Evolutionary conservation across 352 stramenopile species (phyloP).

Genomic region (Aphanomyces invadans): DNA sequence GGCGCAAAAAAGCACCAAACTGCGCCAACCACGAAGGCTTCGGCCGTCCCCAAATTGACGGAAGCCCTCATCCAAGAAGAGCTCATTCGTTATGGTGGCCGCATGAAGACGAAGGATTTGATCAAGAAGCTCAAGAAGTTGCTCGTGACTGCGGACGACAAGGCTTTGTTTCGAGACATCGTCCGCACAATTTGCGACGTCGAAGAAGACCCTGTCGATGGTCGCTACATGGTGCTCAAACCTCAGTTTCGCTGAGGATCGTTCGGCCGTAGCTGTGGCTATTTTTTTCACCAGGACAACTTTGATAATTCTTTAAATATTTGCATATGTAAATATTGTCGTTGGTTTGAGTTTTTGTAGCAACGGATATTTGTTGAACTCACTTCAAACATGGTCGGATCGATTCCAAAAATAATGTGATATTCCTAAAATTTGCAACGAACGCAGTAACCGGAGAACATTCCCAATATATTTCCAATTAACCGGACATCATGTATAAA

Average conservation of each 20-base stretch:
- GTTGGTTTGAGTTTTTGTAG: no score
- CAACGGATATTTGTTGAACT: no score
- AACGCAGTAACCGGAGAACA: no score
- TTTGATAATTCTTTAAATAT: no score
- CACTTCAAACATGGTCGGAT: no score
- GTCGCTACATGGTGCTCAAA: conserved; percentile 73
- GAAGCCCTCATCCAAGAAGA: conserved; percentile 78
- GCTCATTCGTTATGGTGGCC: conserved; percentile 70
- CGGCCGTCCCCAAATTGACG: conserved; percentile 41
- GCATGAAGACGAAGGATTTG: conserved; percentile 71
- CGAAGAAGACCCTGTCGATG: conserved; percentile 78
- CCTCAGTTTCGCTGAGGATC: conserved; percentile 70
- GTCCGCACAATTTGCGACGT: conserved; percentile 82
- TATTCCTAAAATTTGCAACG: no score
- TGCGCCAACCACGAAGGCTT: neutral
- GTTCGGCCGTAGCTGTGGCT: no score
- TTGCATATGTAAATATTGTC: no score
- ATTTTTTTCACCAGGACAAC: no score
- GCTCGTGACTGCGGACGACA: conserved; percentile 71
- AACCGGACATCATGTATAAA: no score
- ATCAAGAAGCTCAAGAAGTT: conserved; percentile 76
- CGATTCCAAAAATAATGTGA: no score
- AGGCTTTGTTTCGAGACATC: conserved; percentile 79
- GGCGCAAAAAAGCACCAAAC: neutral
- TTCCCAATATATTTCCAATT: no score